Conservation (phyloP, 192 early-diverging fungal genomes). For the Entomortierella chlamydospora region DNA sequence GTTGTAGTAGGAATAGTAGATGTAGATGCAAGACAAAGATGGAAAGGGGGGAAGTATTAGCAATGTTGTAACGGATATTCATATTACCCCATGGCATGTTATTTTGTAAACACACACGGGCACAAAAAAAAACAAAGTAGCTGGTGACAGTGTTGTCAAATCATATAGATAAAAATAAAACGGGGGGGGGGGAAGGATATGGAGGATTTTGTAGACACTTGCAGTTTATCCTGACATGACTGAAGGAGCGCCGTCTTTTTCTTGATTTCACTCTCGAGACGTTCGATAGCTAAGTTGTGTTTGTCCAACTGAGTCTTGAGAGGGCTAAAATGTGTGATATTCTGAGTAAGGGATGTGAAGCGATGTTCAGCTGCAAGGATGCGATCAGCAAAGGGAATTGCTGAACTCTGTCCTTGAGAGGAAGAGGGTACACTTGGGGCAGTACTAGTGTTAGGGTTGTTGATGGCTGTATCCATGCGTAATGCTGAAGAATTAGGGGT, state of each 20-base stretch:
- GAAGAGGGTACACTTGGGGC: background rate
- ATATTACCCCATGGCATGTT: background rate
- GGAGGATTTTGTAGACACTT: slow-evolving; percentile 12
- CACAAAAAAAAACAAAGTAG: background rate
- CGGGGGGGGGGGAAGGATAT: background rate
- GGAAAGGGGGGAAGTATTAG: background rate
- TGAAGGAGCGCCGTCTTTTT: slow-evolving; percentile 37
- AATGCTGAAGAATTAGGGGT: background rate
- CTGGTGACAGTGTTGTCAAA: no score
- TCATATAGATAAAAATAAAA: no score
- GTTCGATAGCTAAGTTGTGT: slow-evolving; percentile 45
- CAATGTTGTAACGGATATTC: background rate
- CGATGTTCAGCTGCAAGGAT: slow-evolving; percentile 41
- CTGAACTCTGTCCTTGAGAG: background rate
- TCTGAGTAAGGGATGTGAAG: slow-evolving; percentile 46
- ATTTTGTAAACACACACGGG: background rate
- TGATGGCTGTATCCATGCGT: background rate
- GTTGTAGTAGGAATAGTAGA: background rate
- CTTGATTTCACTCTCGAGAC: slow-evolving; percentile 46
- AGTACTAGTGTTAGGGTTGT: background rate
- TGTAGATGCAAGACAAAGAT: background rate
- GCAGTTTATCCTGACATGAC: slow-evolving; percentile 43
- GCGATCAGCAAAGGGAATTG: slow-evolving; percentile 25
- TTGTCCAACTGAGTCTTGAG: slow-evolving; percentile 46
- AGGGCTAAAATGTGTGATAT: slow-evolving; percentile 54